Evolutionary conservation across 345 rosid genomes (phyloP).

Genomic region (Erodium maritimum): DNA sequence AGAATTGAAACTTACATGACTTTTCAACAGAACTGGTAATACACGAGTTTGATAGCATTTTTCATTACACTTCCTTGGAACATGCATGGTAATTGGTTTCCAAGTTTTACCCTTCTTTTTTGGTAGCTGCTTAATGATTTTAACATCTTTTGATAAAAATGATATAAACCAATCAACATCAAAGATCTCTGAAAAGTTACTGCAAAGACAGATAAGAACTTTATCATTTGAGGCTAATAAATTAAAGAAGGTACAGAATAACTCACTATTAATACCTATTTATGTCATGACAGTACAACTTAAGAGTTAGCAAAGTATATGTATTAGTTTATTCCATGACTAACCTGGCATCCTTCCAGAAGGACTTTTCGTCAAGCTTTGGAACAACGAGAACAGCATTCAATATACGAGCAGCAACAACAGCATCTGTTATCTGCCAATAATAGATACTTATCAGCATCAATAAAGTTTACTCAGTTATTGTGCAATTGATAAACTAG

Average conservation of each 20-base stretch:
- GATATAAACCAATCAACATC: conserved; percentile 73
- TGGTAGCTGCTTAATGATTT: conserved; percentile 77
- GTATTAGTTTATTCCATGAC: neutral
- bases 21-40: conserved; percentile 86
- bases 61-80: conserved; percentile 89
- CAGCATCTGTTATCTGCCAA: conserved; percentile 90
- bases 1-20: conserved; percentile 81
- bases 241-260: neutral
- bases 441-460: neutral
- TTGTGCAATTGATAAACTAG: neutral
- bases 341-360: conserved; percentile 96
- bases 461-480: neutral
- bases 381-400: conserved; percentile 97
- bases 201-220: conserved; percentile 21
- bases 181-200: conserved; percentile 82
- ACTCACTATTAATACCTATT: neutral
- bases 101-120: conserved; percentile 48
- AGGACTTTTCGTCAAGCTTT: conserved; percentile 86
- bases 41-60: conserved; percentile 79
- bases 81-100: conserved; percentile 63
- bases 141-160: conserved; percentile 73
- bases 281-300: neutral
- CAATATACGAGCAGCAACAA: conserved; percentile 90
- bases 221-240: neutral
- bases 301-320: neutral